These are phyloP conservation scores for Geoglossum cookeanum DNA, from an alignment of 2,329 filamentous ascomycete species.

Conservation along the genomic window DNA sequence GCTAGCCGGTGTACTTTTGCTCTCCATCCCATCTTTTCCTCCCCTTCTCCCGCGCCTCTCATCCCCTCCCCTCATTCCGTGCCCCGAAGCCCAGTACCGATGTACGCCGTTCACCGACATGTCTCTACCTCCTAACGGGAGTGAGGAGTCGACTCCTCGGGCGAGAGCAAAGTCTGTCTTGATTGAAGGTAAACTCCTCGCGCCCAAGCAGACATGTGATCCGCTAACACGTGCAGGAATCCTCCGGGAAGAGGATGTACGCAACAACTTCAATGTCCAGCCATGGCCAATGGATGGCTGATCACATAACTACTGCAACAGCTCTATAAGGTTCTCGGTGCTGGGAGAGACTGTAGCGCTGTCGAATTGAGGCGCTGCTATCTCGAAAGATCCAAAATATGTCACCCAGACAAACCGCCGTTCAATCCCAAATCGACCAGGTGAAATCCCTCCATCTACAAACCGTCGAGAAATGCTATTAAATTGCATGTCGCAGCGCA, in stretches of 20 bases:
- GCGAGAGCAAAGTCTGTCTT: not conserved
- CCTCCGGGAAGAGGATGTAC: constrained; percentile 18
- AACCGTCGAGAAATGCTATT: not conserved
- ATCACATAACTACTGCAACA: not conserved
- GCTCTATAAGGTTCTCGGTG: constrained; percentile 21
- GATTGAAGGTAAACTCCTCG: not conserved
- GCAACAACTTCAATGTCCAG: not conserved
- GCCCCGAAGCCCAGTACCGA: not conserved
- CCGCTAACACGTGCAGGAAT: constrained; percentile 11
- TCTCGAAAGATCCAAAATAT: constrained; percentile 22
- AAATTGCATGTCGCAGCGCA: constrained; percentile 12
- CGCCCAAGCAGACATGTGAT: not conserved
- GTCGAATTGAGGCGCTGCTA: constrained; percentile 22
- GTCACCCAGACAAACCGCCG: constrained; percentile 22
- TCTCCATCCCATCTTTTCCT: not conserved
- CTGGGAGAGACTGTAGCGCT: constrained; percentile 16
- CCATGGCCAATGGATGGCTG: not conserved
- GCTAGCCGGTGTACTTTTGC: too few species aligned
- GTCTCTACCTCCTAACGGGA: not conserved
- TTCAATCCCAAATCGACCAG: constrained; percentile 20
- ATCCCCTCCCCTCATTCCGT: not conserved
- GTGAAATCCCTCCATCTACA: constrained; percentile 7
- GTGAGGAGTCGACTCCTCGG: not conserved
- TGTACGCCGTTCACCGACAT: not conserved
- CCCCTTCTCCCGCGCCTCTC: too few species aligned